These are phyloP conservation scores for Aspergillus indologenus DNA, from an alignment of 495 filamentous ascomycete species.

Conservation along the genomic window DNA sequence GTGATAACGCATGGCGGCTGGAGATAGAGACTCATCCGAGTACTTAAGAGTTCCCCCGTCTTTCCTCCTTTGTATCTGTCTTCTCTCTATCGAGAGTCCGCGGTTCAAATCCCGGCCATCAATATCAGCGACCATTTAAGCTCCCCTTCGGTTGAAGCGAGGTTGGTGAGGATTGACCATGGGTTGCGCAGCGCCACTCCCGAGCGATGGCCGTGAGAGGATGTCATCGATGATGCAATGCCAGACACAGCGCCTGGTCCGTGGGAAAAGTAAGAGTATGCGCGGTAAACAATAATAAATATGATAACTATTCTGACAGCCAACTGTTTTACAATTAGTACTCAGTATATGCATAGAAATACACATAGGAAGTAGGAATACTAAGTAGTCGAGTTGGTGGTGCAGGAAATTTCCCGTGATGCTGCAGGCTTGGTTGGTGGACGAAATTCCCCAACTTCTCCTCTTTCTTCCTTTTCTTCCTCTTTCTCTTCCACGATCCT, in stretches of 20 bases:
- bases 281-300: no score
- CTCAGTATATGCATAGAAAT: no score
- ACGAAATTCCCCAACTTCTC: neutral
- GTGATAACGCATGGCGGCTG: neutral
- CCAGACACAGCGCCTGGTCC: neutral
- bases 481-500: neutral
- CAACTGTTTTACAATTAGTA: no score
- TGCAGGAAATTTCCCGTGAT: neutral
- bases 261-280: no score
- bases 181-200: constrained; percentile 5
- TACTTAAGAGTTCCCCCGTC: no score
- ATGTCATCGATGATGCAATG: constrained; percentile 9
- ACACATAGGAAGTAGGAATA: neutral
- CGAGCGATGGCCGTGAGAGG: neutral
- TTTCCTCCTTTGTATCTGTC: no score
- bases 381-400: neutral
- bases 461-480: neutral
- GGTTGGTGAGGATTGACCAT: neutral
- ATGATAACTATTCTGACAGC: no score
- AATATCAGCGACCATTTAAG: neutral
- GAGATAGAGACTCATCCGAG: no score
- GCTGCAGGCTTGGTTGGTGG: neutral
- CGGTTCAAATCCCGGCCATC: neutral
- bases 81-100: no score
- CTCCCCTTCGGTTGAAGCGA: neutral